Conservation (phyloP, 768 basidiomycete genomes). For the Collybiopsis luxurians region DNA sequence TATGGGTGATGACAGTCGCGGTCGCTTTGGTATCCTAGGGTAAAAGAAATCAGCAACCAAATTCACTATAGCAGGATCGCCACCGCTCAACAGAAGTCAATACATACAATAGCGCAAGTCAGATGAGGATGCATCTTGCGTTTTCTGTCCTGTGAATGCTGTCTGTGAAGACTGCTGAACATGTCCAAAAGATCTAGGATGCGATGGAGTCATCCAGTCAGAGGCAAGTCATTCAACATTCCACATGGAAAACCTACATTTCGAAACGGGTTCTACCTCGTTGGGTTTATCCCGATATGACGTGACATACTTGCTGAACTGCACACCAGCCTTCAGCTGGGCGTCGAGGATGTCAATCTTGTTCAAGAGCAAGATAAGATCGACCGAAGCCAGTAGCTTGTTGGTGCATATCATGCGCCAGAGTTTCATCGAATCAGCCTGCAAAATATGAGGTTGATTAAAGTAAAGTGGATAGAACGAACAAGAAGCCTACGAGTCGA, state of each 20-base stretch:
- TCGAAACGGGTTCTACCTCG: constrained; percentile 46
- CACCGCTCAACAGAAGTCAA: not conserved
- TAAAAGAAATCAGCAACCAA: constrained; percentile 14
- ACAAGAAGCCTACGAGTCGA: constrained; percentile 44
- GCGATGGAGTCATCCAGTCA: too few species aligned
- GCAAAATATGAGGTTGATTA: not conserved
- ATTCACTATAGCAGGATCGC: constrained; percentile 9
- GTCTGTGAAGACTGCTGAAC: constrained; percentile 47
- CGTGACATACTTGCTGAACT: constrained; percentile 54
- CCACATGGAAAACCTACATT: constrained; percentile 48
- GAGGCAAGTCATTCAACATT: too few species aligned
- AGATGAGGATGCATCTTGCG: constrained; percentile 52
- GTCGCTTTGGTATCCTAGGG: constrained; percentile 46
- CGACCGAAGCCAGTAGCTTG: constrained; percentile 48
- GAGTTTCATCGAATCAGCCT: constrained; percentile 56
- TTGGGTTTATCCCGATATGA: constrained; percentile 53
- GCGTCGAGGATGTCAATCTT: constrained; percentile 58
- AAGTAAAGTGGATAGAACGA: not conserved
- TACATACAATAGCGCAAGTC: constrained; percentile 57
- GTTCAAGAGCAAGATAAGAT: constrained; percentile 61
- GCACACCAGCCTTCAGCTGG: constrained; percentile 49
- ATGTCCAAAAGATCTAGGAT: constrained; percentile 56
- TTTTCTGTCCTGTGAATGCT: constrained; percentile 39
- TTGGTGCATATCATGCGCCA: constrained; percentile 63
- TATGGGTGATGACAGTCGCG: constrained; percentile 41